Evolutionary conservation across 2,329 filamentous ascomycete species (phyloP).

Genomic region (Aspergillus chevalieri): DNA sequence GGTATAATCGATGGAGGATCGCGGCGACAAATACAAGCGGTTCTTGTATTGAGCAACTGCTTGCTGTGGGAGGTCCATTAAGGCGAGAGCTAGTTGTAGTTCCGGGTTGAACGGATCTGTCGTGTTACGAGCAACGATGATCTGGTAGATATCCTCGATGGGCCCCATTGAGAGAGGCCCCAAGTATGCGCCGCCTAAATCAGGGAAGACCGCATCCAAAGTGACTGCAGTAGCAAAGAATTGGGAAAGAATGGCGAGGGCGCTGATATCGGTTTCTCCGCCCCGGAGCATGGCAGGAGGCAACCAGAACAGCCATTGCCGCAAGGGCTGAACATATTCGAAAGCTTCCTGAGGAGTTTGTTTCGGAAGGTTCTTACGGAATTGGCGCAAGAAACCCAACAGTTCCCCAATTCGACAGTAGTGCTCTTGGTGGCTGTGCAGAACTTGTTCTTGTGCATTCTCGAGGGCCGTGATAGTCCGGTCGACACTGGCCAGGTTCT

Average conservation of each 20-base stretch:
- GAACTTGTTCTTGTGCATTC: slow-evolving; percentile 55
- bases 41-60: slow-evolving; percentile 63
- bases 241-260: slow-evolving; percentile 78
- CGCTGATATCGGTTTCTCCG: slow-evolving; percentile 67
- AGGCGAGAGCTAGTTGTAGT: slow-evolving; percentile 55
- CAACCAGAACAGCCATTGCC: slow-evolving; percentile 94
- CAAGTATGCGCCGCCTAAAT: slow-evolving; percentile 84
- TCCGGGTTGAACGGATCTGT: slow-evolving; percentile 53
- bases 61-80: slow-evolving; percentile 69
- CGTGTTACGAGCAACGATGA: slow-evolving; percentile 63
- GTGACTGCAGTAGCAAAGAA: slow-evolving; percentile 85
- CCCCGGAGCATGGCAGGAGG: slow-evolving; percentile 77
- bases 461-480: slow-evolving; percentile 59
- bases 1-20: slow-evolving; percentile 32
- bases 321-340: slow-evolving; percentile 76
- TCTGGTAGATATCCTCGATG: slow-evolving; percentile 77
- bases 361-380: slow-evolving; percentile 63
- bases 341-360: slow-evolving; percentile 78
- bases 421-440: slow-evolving; percentile 60
- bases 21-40: slow-evolving; percentile 58
- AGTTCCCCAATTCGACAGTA: slow-evolving; percentile 63
- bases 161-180: slow-evolving; percentile 72
- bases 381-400: slow-evolving; percentile 64
- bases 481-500: slow-evolving; percentile 64
- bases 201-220: slow-evolving; percentile 85